Base-by-base conservation (phyloP, 2,329 filamentous ascomycete species). In the Epichloe amarillans region DNA sequence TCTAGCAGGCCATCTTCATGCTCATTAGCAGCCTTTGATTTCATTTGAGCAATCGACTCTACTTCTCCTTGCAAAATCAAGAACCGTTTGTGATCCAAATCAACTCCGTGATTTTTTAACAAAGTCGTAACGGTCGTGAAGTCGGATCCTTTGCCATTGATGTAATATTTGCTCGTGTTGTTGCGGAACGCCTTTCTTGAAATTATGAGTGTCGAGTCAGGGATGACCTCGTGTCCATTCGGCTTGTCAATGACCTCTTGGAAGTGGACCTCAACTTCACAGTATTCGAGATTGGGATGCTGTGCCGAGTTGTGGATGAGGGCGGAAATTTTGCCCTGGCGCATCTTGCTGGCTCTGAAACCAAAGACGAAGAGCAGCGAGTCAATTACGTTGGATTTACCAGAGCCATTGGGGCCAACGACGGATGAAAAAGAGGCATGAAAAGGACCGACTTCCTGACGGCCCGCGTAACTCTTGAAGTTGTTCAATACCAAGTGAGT, bases 31-130 rank as follows among this genome's bases (percentile, higher is more conserved):
- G 94, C 93, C 67, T 98, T 98, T 17, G 94, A 77, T 69, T 98
- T 98, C 93, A 98, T 98, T 68, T 97, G 93, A 6, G 93, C 91
- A 63, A 98, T 98, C 0, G 91, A 96, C 66, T 98, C 93, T 53
- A 98, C 93, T 66, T 98, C 93, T 62, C 93, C 93, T 67, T 98
- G 93, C 11, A 98, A 72, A 62, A 98, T 98, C 50, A 98, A 72
- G 70, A 98, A 98, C 53, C 93, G 87, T 70, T 98, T 98, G 71
- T 98, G 93, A 62, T 98, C 93, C 21, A 98, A 75, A 69, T 98
- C 93, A 15, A 98, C 87, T 2, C 93, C 94, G 23, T 87, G 82
- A 21, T 89, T 88, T 52, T 85, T 85, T 8, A 98, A 78, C 14
- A 98, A 73, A 0, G 84, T 88, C 0, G 90, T 96, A 30, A 98